phyloP scores from a whole-genome alignment of 2,329 filamentous ascomycete species.

The Aspergillus neotritici region DNA sequence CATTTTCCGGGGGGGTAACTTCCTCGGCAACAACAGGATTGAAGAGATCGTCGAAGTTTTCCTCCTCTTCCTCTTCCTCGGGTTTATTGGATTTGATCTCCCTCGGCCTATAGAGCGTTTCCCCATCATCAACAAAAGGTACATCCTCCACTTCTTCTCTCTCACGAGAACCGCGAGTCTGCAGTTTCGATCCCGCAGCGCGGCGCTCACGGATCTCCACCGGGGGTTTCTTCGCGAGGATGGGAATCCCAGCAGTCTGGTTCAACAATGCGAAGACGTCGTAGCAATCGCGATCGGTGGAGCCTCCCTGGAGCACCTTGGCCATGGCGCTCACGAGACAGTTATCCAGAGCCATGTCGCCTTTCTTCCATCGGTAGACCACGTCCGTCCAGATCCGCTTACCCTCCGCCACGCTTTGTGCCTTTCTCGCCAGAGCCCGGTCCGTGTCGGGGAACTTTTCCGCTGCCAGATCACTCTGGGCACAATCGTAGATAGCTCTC shows the following conservation, averaged over 20 bases:
- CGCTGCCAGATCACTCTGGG: constrained; percentile 27
- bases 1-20: neutral
- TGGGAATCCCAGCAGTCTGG: constrained; percentile 71
- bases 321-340: constrained; percentile 76
- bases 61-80: constrained; percentile 18
- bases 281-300: constrained; percentile 56
- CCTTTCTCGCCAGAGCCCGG: constrained; percentile 22
- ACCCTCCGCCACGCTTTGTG: constrained; percentile 56
- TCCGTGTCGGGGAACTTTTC: constrained; percentile 27
- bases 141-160: constrained; percentile 18
- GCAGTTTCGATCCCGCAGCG: constrained; percentile 1
- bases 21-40: constrained; percentile 24
- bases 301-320: constrained; percentile 63
- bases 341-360: constrained; percentile 68
- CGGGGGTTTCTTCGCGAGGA: constrained; percentile 25
- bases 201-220: constrained; percentile 7
- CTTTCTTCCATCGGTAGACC: constrained; percentile 66
- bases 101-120: constrained; percentile 18
- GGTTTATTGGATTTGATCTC: constrained; percentile 9
- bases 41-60: constrained; percentile 31
- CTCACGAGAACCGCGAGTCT: neutral
- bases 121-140: constrained; percentile 27
- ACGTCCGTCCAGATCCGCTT: constrained; percentile 77
- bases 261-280: constrained; percentile 71
- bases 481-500: constrained; percentile 60